Evolutionary conservation across 2,329 filamentous ascomycete species (phyloP).

Genomic region (Trichoderma oligosporum): DNA sequence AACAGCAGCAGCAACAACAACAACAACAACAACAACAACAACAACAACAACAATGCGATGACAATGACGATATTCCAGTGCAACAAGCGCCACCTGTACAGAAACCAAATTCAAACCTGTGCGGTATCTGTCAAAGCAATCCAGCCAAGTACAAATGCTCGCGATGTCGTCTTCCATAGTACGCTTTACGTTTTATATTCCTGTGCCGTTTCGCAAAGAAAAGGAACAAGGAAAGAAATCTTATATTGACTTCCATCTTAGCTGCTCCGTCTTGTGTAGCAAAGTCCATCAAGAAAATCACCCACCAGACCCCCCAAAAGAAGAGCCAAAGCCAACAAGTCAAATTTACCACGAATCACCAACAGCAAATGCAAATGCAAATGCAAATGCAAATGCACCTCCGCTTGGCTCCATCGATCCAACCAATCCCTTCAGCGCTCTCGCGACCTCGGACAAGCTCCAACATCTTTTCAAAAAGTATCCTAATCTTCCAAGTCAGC

Average conservation of each 20-base stretch:
- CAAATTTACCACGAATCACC: constrained; percentile 18
- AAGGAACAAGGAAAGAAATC: background rate
- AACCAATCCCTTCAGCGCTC: constrained; percentile 47
- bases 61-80: background rate
- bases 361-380: background rate
- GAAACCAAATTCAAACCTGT: constrained; percentile 27
- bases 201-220: background rate
- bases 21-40: background rate
- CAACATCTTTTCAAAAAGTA: constrained; percentile 50
- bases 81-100: background rate
- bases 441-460: constrained; percentile 50
- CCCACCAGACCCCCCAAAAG: constrained; percentile 36
- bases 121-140: constrained; percentile 50
- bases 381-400: constrained; percentile 7
- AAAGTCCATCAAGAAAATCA: constrained; percentile 50
- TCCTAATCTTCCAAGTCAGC: constrained; percentile 45
- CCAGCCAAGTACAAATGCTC: constrained; percentile 61
- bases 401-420: constrained; percentile 23
- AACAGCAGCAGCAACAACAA: background rate
- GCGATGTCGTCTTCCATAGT: constrained; percentile 58
- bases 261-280: constrained; percentile 58
- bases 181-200: constrained; percentile 28
- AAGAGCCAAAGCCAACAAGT: constrained; percentile 26
- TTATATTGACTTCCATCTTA: constrained; percentile 28
- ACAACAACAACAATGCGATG: background rate